These are phyloP conservation scores for Aureococcus anophagefferens DNA, from an alignment of 108 stramenopile species.

Conservation along the genomic window DNA sequence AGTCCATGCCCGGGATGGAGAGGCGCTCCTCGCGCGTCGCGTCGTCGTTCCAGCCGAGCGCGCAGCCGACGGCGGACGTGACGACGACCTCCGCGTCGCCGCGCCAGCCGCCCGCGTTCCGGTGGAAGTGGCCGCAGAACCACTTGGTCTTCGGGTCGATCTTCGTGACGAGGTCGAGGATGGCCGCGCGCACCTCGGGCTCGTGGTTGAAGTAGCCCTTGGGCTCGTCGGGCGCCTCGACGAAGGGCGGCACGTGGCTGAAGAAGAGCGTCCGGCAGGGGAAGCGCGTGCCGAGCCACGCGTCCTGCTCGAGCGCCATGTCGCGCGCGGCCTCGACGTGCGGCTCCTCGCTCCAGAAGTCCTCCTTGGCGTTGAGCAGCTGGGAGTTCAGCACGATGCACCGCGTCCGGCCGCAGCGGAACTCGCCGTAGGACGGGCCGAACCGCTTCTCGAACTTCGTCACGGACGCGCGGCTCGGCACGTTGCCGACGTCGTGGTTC, in stretches of 20 bases:
- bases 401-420: not conserved
- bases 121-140: conserved; percentile 13
- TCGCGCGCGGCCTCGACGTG: not conserved
- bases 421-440: conserved; percentile 28
- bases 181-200: not conserved
- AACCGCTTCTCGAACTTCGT: conserved; percentile 44
- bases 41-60: too few species aligned
- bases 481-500: conserved; percentile 68
- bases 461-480: conserved; percentile 50
- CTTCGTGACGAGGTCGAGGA: not conserved
- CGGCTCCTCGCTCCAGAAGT: not conserved
- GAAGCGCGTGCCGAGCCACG: too few species aligned
- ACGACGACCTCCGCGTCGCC: conserved; percentile 7
- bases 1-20: too few species aligned
- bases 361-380: not conserved
- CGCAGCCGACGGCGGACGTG: not conserved
- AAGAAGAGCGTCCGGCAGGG: not conserved
- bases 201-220: conserved; percentile 5
- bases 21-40: too few species aligned
- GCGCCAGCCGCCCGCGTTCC: conserved; percentile 8
- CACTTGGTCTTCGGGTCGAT: not conserved
- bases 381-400: conserved; percentile 13
- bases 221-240: conserved; percentile 2
- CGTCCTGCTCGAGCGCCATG: not conserved
- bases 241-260: conserved; percentile 10